Percentiles rank a stretch among this genome's conserved stretches.
These are phyloP conservation scores for Flaveria brownii DNA, from an alignment of 129 eudicot species.

Conservation along the genomic window DNA sequence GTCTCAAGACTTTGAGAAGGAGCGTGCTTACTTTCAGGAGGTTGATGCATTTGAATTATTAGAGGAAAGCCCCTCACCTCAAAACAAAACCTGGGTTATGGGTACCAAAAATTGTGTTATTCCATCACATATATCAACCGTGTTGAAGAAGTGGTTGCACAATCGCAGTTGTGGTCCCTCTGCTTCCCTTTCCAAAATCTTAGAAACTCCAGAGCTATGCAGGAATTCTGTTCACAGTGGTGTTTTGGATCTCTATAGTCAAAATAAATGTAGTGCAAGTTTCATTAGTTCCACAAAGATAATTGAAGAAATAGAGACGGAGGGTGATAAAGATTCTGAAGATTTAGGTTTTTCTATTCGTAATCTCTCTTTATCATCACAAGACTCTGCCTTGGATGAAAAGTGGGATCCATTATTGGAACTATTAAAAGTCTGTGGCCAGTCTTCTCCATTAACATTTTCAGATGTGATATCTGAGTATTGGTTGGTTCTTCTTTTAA, in stretches of 20 bases:
- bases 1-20: slow-evolving; percentile 73
- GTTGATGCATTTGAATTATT: slow-evolving; percentile 80
- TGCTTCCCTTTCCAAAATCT: slow-evolving; percentile 64
- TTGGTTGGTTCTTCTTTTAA: slow-evolving; percentile 53
- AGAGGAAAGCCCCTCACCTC: slow-evolving; percentile 98
- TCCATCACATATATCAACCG: slow-evolving; percentile 59
- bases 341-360: slow-evolving; percentile 60
- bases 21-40: slow-evolving; percentile 84
- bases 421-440: slow-evolving; percentile 72
- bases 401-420: slow-evolving; percentile 55
- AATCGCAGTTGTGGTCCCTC: slow-evolving; percentile 45
- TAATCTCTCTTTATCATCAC: slow-evolving; percentile 65
- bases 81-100: slow-evolving; percentile 75
- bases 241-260: slow-evolving; percentile 30
- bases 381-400: slow-evolving; percentile 45
- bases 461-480: slow-evolving; percentile 58
- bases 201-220: slow-evolving; percentile 59
- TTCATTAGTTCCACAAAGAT: slow-evolving; percentile 25
- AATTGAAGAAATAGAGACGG: slow-evolving; percentile 17
- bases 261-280: slow-evolving; percentile 25
- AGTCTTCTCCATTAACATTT: slow-evolving; percentile 64
- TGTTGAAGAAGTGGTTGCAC: slow-evolving; percentile 69
- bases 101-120: slow-evolving; percentile 43
- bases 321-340: slow-evolving; percentile 42
- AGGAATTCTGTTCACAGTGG: slow-evolving; percentile 34